Evolutionary conservation across 495 filamentous ascomycete genomes (phyloP), one percentile per base, ranked within the genome.

Genomic region (Trichoderma gamsii): DNA sequence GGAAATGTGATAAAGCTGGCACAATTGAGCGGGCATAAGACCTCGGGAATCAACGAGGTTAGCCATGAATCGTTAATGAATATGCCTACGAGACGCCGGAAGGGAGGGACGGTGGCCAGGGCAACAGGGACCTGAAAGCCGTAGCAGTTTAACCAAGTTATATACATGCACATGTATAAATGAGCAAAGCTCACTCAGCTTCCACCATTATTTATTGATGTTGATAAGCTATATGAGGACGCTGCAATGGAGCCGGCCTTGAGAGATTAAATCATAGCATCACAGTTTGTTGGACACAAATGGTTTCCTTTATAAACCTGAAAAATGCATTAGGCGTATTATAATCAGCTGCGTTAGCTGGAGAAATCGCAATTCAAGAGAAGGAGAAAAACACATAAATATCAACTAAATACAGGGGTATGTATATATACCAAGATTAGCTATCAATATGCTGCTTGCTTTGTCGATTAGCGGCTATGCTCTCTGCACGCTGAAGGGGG

Each of bases 1-100:
- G 90, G 88, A 11, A 88, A 90, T 67, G 79, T 83, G 1, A 81
- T 91, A 69, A 91, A 90, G 74, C 73, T 91, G 35, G 78, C 91
- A 41, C 84, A 80, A 38, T 77, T 87, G 8, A 87, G 87, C 29
- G 65, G 65, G 18, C 25, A 25, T 13, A 46, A 66, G 65, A 21
- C 21, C 0, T 66, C 18, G 9, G 44, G 41, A 12, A 8, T 29
- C 21, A 23, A 51, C 6, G 65, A 66, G 18, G 41, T 46, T 0
- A 46, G 21, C 21, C 41, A 18, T 13, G 65, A 51, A 29, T 32
- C 27, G 18, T 15, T 41, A n/a, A 27, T 51, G n/a, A 66, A 46
- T 49, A 16, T 66, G 43, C 41, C 65, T 7, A n/a, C 41, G n/a
- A 66, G 65, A 43, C 38, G 65, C 15, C 41, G 65, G 21, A 44